Evolutionary conservation across 108 stramenopile genomes (phyloP).

Genomic region (Conticribra guillardii): DNA sequence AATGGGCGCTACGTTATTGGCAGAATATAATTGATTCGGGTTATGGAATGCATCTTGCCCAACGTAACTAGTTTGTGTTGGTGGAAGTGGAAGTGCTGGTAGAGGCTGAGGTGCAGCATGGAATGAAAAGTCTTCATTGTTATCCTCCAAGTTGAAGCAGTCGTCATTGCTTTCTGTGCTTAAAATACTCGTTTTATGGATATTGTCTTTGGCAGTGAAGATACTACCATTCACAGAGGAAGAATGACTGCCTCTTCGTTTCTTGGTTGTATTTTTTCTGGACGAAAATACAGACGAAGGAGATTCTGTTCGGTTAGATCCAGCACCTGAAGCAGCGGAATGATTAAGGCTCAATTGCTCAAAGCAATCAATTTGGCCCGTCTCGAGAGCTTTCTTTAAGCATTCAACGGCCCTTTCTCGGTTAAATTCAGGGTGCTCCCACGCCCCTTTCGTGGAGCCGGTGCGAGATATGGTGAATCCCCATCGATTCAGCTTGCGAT

Average conservation of each 20-base stretch:
- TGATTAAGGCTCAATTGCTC: background rate
- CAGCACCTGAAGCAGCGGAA: background rate
- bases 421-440: background rate
- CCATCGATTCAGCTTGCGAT: background rate
- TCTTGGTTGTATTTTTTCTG: background rate
- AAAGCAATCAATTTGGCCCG: background rate
- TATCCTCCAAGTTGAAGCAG: background rate
- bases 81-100: too few species aligned
- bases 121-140: too few species aligned
- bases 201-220: background rate
- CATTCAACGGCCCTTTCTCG: background rate
- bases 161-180: background rate
- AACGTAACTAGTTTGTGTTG: too few species aligned
- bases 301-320: too few species aligned
- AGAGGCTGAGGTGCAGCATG: too few species aligned
- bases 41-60: too few species aligned
- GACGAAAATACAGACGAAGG: too few species aligned
- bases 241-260: background rate
- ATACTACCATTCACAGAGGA: background rate
- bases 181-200: background rate
- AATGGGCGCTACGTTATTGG: too few species aligned
- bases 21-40: too few species aligned
- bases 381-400: background rate
- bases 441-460: background rate
- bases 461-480: background rate